Evolutionary conservation across 495 filamentous ascomycete genomes (phyloP), one percentile per base, ranked within the genome.

Genomic region (Bacidia gigantensis): DNA sequence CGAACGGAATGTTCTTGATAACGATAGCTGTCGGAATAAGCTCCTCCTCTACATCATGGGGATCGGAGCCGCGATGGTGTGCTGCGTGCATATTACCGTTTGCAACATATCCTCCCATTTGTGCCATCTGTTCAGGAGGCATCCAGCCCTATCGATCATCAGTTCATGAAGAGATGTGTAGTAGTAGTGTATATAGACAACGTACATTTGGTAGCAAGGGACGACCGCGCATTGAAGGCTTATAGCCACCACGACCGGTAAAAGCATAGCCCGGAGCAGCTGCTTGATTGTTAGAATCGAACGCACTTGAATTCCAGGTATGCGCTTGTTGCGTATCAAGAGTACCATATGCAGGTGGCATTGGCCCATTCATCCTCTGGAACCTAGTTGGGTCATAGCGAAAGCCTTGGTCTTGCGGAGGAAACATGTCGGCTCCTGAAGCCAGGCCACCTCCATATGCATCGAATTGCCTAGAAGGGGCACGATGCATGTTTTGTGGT

Each of bases 1-100:
- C 92, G 64, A 98, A 98, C 2, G 93, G 92, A 46, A 98, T 98
- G 62, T 98, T 98, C 71, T 98, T 98, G 71, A 98, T 97, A 46
- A 98, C 92, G 56, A 98, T 97, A 29, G 92, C 92, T 2, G 92
- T 98, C 14, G 92, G 92, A 54, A 98, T 98, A 54, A 98, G 75
- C 69, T 96, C 89, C 54, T 85, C 87, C 20, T 82, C 83, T 17
- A 66, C 67, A 32, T 82, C 80, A 11, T 76, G 72, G 45, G 67
- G 64, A 42, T 43, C 58, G 41, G 64, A 64, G 20, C 77, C 69
- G 7, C 64, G 62, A 26, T 77, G 76, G 65, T 35, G 29, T 7
- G 5, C 14, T 35, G 29, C 5, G 14, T 35, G 29, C 29, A 35
- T 14, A 14, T 14, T 35, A 35, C 29, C 29, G 14, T 35, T 35